Evolutionary conservation across 1,284 basidiomycete genomes (phyloP), one percentile per base, ranked within the genome.

Genomic region (Puccinia triticina): DNA sequence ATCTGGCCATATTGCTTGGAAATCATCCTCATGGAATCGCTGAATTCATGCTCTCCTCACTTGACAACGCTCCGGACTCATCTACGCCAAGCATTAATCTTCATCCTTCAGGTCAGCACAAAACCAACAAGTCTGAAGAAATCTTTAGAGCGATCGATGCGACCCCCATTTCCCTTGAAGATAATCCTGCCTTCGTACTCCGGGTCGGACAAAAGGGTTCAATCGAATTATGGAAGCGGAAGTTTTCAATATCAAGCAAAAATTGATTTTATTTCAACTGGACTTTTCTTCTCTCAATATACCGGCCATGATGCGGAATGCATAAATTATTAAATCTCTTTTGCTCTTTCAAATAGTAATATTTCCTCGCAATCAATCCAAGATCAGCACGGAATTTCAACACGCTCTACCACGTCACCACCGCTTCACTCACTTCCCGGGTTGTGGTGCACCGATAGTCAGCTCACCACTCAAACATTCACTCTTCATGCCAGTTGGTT

Each of bases 91-190:
- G 34, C 48, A 11, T 73, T 21, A 73, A 34, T 73, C 71, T 73
- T 55, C 71, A 73, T 48, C 55, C 71, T 55, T 73, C 53, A 40
- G 26, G 43, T 43, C 23, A 43, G 37, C 16, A 12, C 2, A 34
- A 34, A 1, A 12, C 16, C 26, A 32, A 55, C 3, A 21, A 40
- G 0, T 8, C 1, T 12, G 50, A 53, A 40, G 32, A 55, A 34
- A 55, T 73, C 18, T 73, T 73, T 16, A 53, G 71, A 55, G 71
- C 71, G 4, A 73, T 73, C 71, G 71, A 73, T 55, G 34, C 71
- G 11, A 55, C 71, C 2, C 29, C 29, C 0, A 53, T 29, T 23
- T 1, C 26, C 50, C n/a, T 55, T 34, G 32, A 37, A 40, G 37
- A 53, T 23, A 55, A 55, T 2, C 23, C 32, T 55, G 18, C 50